Evolutionary conservation across 305 asterid genomes (phyloP).

Genomic region (Fraxinus floribunda): DNA sequence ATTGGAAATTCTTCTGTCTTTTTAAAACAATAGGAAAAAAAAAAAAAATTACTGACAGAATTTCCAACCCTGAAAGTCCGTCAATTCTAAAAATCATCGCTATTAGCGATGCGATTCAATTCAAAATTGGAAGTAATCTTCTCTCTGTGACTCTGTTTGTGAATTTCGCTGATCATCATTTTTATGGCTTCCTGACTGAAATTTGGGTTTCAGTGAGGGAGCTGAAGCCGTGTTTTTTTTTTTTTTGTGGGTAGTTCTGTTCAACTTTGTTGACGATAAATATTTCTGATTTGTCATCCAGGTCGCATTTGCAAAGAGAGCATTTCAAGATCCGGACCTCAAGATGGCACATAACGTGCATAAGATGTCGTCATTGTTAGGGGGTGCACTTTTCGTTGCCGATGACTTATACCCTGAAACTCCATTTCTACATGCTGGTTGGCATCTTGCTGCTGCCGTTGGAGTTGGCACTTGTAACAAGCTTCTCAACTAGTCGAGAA

Average conservation of each 20-base stretch:
- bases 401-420: constrained; percentile 69
- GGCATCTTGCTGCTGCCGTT: constrained; percentile 94
- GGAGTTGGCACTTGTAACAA: constrained; percentile 84
- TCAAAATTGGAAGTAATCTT: not conserved
- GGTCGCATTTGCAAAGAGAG: constrained; percentile 85
- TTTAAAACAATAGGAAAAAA: not conserved
- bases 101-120: not conserved
- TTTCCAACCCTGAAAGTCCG: not conserved
- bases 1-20: not conserved
- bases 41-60: not conserved
- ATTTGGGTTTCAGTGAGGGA: not conserved
- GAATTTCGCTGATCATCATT: not conserved
- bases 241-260: not conserved
- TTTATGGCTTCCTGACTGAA: not conserved
- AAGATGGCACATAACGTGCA: constrained; percentile 69
- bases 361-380: constrained; percentile 67
- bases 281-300: constrained; percentile 26
- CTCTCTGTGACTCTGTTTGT: not conserved
- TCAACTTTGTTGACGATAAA: not conserved
- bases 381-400: constrained; percentile 76
- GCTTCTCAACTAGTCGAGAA: constrained; percentile 45
- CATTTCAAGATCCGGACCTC: constrained; percentile 67
- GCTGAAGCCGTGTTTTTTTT: not conserved
- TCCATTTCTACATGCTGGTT: constrained; percentile 83
- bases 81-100: not conserved